Evolutionary conservation across 306 rosid genomes (phyloP), one percentile per base, ranked within the genome.

Genomic region (Fagus sylvatica): DNA sequence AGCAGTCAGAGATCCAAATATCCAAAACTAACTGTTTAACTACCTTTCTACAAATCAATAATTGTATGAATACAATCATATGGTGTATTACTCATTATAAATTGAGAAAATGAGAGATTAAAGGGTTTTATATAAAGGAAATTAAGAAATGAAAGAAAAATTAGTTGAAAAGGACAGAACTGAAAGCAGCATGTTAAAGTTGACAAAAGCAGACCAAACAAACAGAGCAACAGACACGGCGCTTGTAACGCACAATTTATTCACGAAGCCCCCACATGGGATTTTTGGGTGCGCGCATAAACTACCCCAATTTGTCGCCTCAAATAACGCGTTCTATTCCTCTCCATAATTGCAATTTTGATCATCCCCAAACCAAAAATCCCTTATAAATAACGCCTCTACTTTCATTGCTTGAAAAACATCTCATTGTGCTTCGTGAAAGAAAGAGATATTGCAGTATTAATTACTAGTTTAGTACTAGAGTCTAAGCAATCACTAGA

Each of bases 151-250:
- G 11, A 42, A 55, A 16, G 3, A 33, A 32, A 28, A 15, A 28
- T 28, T 3, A 39, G 40, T 41, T 40, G 1, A 7, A 33, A 2
- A 32, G 67, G 76, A 12, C 75, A 64, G 57, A 53, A 48, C 71
- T 7, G 28, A 22, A 22, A 22, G 28, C 28, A 22, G 8, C 83
- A 76, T 74, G 83, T 62, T 67, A 4, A 1, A 59, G 87, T 87
- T 85, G 89, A 84, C 80, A 77, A 85, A 78, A 57, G 22, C 19
- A 22, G 61, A 40, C 36, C 0, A 70, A 83, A 77, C 75, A 74
- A 84, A 78, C 37, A 16, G 60, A 71, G 72, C 87, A 74, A 59
- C 8, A 84, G 33, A 87, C 89, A 74, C 87, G 86, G 74, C 97
- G 89, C 69, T 39, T 70, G 84, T 78, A 75, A 1, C 91, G 96